Percentiles rank a stretch among this genome's conserved stretches.
These are phyloP conservation scores for Aureobasidium sp. DNA, from an alignment of 2,329 filamentous ascomycete species.

Conservation along the genomic window DNA sequence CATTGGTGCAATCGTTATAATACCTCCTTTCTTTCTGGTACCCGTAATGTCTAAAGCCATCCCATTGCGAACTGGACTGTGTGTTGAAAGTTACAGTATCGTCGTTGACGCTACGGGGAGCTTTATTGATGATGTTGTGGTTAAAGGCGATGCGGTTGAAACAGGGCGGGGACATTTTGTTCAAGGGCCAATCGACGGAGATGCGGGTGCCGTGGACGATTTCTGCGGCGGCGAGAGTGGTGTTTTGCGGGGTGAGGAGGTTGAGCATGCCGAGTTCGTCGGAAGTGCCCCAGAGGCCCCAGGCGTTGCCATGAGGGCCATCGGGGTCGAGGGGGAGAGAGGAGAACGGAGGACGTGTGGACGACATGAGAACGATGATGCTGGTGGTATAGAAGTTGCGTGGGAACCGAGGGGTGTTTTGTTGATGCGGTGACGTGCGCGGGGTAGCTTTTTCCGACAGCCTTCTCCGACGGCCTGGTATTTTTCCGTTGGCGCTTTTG, in stretches of 20 bases:
- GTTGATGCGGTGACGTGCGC: not conserved
- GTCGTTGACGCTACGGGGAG: conserved; percentile 30
- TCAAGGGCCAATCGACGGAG: conserved; percentile 45
- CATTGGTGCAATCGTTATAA: conserved; percentile 2
- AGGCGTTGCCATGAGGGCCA: conserved; percentile 37
- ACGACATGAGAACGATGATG: not conserved
- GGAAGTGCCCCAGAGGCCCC: conserved; percentile 18
- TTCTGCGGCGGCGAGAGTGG: conserved; percentile 44
- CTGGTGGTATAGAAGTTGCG: not conserved
- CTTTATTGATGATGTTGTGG: conserved; percentile 43
- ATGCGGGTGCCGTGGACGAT: conserved; percentile 49
- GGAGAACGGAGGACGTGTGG: not conserved
- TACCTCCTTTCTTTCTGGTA: conserved; percentile 33
- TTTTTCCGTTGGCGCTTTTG: not conserved
- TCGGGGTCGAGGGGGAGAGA: conserved; percentile 36
- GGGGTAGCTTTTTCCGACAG: not conserved
- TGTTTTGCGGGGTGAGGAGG: conserved; percentile 25
- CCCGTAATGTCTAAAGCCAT: conserved; percentile 44
- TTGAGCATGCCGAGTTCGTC: conserved; percentile 13
- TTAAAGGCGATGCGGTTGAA: conserved; percentile 43
- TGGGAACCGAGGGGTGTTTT: not conserved
- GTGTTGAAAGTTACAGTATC: conserved; percentile 25
- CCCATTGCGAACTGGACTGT: conserved; percentile 27
- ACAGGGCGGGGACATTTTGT: conserved; percentile 31
- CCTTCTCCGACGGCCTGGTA: no score